Percentiles rank a stretch among this genome's conserved stretches.
These are phyloP conservation scores for Globisporangium sylvaticum DNA, from an alignment of 352 stramenopile species.

Conservation along the genomic window DNA sequence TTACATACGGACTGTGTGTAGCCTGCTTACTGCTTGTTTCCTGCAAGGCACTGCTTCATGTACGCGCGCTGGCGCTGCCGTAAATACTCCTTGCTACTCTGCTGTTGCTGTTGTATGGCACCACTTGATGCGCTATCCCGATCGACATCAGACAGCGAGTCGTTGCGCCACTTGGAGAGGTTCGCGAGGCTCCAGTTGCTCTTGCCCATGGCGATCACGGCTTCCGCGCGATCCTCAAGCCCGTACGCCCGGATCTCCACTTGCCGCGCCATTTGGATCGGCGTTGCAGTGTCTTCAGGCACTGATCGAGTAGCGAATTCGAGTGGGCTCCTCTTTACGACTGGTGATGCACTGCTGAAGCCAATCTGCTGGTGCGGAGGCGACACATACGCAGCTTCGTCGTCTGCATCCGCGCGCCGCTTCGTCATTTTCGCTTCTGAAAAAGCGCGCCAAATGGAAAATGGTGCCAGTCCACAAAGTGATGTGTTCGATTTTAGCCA, in stretches of 20 bases:
- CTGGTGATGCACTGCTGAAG: not conserved
- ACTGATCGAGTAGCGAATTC: not conserved
- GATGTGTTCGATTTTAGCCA: not conserved
- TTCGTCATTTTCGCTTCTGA: constrained; percentile 9
- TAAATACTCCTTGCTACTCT: constrained; percentile 43
- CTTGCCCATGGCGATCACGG: constrained; percentile 50
- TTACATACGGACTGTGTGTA: not conserved
- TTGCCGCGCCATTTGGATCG: constrained; percentile 15
- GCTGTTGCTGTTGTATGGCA: not conserved
- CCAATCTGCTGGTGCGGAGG: not conserved
- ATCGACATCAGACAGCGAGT: constrained; percentile 18
- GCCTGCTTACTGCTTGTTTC: not conserved
- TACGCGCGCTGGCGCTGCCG: constrained; percentile 67
- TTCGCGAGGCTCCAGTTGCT: constrained; percentile 54
- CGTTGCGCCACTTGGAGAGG: constrained; percentile 60
- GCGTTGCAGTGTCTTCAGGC: not conserved
- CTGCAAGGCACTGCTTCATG: constrained; percentile 38
- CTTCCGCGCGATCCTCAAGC: constrained; percentile 72
- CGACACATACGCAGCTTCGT: not conserved
- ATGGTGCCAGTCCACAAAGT: not conserved
- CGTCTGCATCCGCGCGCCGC: not conserved
- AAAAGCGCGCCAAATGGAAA: constrained; percentile 12
- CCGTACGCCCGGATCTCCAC: constrained; percentile 67
- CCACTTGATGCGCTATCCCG: constrained; percentile 4
- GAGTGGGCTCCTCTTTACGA: not conserved